Percentiles rank a stretch among this genome's conserved stretches.
These are phyloP conservation scores for Ceratocystiopsis sp. DNA, from an alignment of 2,329 filamentous ascomycete species.

Conservation along the genomic window DNA sequence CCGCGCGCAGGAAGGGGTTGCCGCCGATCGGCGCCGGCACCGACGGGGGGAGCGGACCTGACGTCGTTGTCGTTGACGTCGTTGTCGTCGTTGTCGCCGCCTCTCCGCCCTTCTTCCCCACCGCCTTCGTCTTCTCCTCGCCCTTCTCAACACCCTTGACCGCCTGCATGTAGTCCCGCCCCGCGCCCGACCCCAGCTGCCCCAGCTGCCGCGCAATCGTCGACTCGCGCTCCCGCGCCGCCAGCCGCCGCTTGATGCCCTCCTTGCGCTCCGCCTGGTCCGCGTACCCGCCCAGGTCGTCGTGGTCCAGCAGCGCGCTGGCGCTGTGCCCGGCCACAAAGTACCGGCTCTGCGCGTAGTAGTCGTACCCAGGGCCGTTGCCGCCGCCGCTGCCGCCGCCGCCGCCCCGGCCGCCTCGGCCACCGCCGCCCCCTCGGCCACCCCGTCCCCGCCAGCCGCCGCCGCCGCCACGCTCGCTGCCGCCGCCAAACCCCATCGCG, in stretches of 20 bases:
- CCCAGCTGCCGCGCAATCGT: slow-evolving; percentile 54
- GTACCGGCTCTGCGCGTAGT: slow-evolving; percentile 37
- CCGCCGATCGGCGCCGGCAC: not conserved
- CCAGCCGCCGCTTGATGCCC: slow-evolving; percentile 44
- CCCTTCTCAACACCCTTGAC: not conserved
- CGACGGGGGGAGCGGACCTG: not conserved
- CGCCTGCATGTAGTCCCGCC: slow-evolving; percentile 50
- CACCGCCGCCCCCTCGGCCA: slow-evolving; percentile 26
- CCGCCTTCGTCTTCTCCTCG: not conserved
- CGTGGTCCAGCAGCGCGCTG: slow-evolving; percentile 35
- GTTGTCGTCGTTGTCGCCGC: slow-evolving; percentile 3
- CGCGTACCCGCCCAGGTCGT: slow-evolving; percentile 28
- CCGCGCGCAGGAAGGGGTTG: no score
- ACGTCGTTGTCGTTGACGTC: not conserved
- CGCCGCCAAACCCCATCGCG: slow-evolving; percentile 33
- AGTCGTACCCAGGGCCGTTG: slow-evolving; percentile 31
- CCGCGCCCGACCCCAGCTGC: slow-evolving; percentile 45
- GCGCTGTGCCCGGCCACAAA: slow-evolving; percentile 29
- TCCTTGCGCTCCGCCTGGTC: slow-evolving; percentile 48
- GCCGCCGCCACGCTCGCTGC: slow-evolving; percentile 14
- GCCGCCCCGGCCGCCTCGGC: slow-evolving; percentile 28
- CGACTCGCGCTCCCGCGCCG: slow-evolving; percentile 52
- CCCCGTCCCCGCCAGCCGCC: slow-evolving; percentile 11
- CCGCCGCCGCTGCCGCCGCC: slow-evolving; percentile 26
- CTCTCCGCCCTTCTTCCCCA: not conserved